Percentiles rank a stretch among this genome's conserved stretches.
Evolutionary conservation across 306 rosid genomes (phyloP).

Genomic region (Acacia acuminata): DNA sequence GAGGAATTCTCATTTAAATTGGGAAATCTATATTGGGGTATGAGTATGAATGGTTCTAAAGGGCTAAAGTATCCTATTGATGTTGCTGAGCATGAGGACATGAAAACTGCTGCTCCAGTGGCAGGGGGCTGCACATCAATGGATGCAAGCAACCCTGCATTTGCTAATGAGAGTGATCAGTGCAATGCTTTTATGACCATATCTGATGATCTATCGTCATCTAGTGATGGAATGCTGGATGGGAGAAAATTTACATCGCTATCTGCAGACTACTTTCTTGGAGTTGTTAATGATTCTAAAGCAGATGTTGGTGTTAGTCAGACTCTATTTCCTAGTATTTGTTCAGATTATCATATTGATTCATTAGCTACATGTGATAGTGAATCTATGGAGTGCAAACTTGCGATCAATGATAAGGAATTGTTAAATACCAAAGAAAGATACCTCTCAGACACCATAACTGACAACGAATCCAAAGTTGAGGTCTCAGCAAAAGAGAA

Average conservation of each 20-base stretch:
- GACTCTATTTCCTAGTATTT: slow-evolving; percentile 38
- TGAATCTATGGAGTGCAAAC: slow-evolving; percentile 34
- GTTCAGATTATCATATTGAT: slow-evolving; percentile 44
- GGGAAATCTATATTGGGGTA: slow-evolving; percentile 53
- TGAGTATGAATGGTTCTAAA: slow-evolving; percentile 36
- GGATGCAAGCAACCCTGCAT: slow-evolving; percentile 34
- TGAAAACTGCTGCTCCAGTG: slow-evolving; percentile 27
- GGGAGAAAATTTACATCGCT: slow-evolving; percentile 42
- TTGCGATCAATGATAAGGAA: slow-evolving; percentile 44
- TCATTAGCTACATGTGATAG: slow-evolving; percentile 36
- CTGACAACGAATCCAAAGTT: slow-evolving; percentile 38
- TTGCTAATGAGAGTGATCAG: slow-evolving; percentile 36
- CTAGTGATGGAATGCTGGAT: slow-evolving; percentile 32
- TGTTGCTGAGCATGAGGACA: slow-evolving; percentile 39
- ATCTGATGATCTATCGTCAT: slow-evolving; percentile 26
- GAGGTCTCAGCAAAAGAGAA: slow-evolving; percentile 43
- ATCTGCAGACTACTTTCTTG: slow-evolving; percentile 57
- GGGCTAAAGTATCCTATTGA: slow-evolving; percentile 30
- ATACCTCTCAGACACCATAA: slow-evolving; percentile 28
- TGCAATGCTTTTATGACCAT: slow-evolving; percentile 27
- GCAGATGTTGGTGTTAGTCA: slow-evolving; percentile 39
- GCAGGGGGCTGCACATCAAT: slow-evolving; percentile 35
- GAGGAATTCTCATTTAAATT: slow-evolving; percentile 45
- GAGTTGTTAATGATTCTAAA: slow-evolving; percentile 30
- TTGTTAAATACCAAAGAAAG: slow-evolving; percentile 42